Evolutionary conservation across 1,284 basidiomycete species (phyloP).

Genomic region (Moniliella sp.): DNA sequence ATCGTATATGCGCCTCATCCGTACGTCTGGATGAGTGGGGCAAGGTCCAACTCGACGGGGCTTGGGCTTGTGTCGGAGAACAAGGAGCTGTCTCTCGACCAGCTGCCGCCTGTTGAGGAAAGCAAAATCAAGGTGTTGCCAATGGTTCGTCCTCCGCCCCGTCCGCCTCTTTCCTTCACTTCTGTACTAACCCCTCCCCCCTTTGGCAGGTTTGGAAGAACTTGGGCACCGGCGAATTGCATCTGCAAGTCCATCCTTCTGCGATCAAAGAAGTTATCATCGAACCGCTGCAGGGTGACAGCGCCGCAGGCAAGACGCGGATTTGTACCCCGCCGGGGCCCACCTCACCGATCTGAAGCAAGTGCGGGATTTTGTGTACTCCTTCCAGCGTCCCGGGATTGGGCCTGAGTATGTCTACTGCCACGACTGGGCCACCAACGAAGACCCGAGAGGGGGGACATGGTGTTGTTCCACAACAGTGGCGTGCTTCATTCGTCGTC

Average conservation of each 20-base stretch:
- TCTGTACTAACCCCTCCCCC: too few species aligned
- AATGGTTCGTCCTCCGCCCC: conserved; percentile 39
- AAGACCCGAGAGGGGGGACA: too few species aligned
- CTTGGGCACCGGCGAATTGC: conserved; percentile 50
- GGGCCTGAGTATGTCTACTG: conserved; percentile 36
- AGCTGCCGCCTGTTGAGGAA: conserved; percentile 55
- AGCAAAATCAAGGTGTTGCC: conserved; percentile 50
- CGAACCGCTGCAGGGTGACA: conserved; percentile 44
- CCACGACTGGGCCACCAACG: conserved; percentile 45
- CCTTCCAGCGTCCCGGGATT: conserved; percentile 59
- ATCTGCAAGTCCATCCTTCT: conserved; percentile 43
- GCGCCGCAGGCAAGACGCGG: conserved; percentile 37
- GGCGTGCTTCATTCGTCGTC: conserved; percentile 38
- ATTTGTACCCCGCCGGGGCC: conserved; percentile 54
- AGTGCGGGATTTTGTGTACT: conserved; percentile 52
- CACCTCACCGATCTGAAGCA: conserved; percentile 48
- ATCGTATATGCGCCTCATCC: conserved; percentile 40
- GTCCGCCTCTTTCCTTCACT: too few species aligned
- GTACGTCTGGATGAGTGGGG: conserved; percentile 57
- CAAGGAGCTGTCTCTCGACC: conserved; percentile 44
- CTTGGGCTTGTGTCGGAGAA: conserved; percentile 57
- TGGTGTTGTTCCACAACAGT: conserved; percentile 52
- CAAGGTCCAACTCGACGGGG: conserved; percentile 50
- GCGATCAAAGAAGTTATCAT: conserved; percentile 33
- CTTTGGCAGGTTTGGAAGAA: conserved; percentile 54